Evolutionary conservation across 352 stramenopile species (phyloP), one percentile per base, ranked within the genome.

Genomic region (Globisporangium polare): DNA sequence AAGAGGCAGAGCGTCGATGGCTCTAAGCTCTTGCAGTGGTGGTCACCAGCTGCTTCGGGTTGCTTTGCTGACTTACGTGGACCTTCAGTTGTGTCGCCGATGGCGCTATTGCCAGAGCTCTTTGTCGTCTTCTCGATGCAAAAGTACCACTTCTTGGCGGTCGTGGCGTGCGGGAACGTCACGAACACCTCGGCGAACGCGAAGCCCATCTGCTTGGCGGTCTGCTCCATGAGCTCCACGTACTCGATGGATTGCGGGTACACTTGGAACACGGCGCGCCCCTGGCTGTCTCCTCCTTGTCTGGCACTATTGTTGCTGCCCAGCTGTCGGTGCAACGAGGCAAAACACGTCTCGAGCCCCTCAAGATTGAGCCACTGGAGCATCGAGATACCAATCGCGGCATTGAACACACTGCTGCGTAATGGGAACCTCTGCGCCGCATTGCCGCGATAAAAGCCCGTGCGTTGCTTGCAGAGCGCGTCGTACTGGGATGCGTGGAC

Each of bases 121-220:
- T 3, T 45, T 15, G 18, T 45, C 39, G 13, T 2, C 39, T 7
- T 53, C 22, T 66, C 60, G 7, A 76, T 51, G 58, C 67, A 77
- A 1, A 94, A 74, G 62, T 80, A 94, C 85, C 85, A 94, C 39
- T 94, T 92, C 57, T 90, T 88, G 12, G 80, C 80, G 3, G 74
- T 73, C 2, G 78, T 89, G 5, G 71, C 26, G 49, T 92, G 85
- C 3, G 85, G 82, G 47, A 92, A 94, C 24, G 76, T 75, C 45
- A 88, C 79, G 42, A 94, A 87, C 26, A 77, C 60, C 45, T 89
- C 78, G 22, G 74, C 82, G 56, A 66, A 73, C 26, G 62, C 59
- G 47, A 89, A 89, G 0, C 82, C 83, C 15, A 72, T 70, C 20
- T 67, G 54, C 22, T 69, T 27, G 0, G 82, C 85, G 5, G 68